phyloP scores from a whole-genome alignment of 352 stramenopile species.

The Thalassiosira ordinaria region DNA sequence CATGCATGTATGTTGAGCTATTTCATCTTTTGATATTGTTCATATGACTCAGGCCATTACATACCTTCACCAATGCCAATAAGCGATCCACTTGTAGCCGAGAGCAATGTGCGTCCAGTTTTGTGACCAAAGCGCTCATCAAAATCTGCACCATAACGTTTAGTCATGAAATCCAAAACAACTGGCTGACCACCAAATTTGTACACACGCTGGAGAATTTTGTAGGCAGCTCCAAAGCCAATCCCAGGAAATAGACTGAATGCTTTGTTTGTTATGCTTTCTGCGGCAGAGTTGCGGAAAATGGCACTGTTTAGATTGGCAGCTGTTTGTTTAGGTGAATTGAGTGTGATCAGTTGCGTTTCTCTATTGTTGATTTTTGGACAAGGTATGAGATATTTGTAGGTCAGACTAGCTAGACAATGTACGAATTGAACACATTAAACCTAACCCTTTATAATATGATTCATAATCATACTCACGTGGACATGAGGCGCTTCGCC shows the following conservation, averaged over 20 bases:
- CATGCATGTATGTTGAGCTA: background rate
- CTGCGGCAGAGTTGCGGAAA: conserved; percentile 89
- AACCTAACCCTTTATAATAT: no score
- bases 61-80: conserved; percentile 92
- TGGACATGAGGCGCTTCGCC: conserved; percentile 94
- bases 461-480: conserved; percentile 21
- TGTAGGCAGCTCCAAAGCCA: conserved; percentile 94
- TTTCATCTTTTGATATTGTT: background rate
- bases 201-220: conserved; percentile 96
- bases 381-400: no score
- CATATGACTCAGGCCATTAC: background rate
- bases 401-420: no score
- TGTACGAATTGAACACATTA: no score
- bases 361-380: conserved; percentile 30
- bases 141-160: conserved; percentile 90
- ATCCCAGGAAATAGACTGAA: conserved; percentile 90
- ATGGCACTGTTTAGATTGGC: conserved; percentile 75
- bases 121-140: conserved; percentile 90
- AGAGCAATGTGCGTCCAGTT: conserved; percentile 93
- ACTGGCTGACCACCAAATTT: conserved; percentile 96
- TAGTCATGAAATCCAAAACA: conserved; percentile 92
- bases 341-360: conserved; percentile 46
- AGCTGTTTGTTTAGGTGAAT: conserved; percentile 44
- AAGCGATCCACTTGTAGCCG: conserved; percentile 90
- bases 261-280: conserved; percentile 87